Evolutionary conservation across 2,329 filamentous ascomycete species (phyloP).

Genomic region (Graphilbum sp.): DNA sequence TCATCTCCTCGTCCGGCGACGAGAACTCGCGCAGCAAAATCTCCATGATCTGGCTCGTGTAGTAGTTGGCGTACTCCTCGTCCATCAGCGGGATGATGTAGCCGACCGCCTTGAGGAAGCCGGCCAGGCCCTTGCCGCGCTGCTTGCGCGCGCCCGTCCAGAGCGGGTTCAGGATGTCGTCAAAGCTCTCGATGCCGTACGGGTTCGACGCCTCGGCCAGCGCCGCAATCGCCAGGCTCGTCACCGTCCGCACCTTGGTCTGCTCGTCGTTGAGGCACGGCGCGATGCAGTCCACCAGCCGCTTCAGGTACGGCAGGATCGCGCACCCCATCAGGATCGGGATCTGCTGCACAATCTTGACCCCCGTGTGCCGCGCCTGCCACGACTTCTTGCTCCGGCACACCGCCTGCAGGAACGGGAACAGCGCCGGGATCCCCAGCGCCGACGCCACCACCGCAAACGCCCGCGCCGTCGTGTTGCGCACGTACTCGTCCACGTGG

Average conservation of each 20-base stretch:
- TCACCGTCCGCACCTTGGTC: constrained; percentile 93
- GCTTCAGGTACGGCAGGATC: constrained; percentile 86
- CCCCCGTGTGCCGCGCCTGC: constrained; percentile 93
- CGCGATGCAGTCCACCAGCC: constrained; percentile 88
- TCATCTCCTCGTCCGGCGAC: constrained; percentile 98
- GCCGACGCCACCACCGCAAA: constrained; percentile 96
- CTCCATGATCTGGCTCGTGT: constrained; percentile 97
- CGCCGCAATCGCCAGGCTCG: constrained; percentile 84
- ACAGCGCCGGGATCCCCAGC: constrained; percentile 82
- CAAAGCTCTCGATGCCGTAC: constrained; percentile 97
- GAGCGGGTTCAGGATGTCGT: constrained; percentile 89
- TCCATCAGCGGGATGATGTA: constrained; percentile 99
- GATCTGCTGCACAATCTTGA: constrained; percentile 98
- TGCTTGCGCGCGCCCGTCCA: constrained; percentile 96
- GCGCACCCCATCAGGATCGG: constrained; percentile 98
- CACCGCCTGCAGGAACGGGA: constrained; percentile 89
- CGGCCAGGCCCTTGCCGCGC: constrained; percentile 85
- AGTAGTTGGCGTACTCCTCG: constrained; percentile 98
- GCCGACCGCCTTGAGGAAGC: constrained; percentile 91
- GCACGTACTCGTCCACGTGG: constrained; percentile 93
- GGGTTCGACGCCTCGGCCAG: constrained; percentile 92
- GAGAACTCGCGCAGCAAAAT: constrained; percentile 91
- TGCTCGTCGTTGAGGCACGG: constrained; percentile 96
- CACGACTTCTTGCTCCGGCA: constrained; percentile 98
- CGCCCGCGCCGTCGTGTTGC: constrained; percentile 91